phyloP scores from a whole-genome alignment of 78 protist genomes.

The Thecamonas trahens region DNA sequence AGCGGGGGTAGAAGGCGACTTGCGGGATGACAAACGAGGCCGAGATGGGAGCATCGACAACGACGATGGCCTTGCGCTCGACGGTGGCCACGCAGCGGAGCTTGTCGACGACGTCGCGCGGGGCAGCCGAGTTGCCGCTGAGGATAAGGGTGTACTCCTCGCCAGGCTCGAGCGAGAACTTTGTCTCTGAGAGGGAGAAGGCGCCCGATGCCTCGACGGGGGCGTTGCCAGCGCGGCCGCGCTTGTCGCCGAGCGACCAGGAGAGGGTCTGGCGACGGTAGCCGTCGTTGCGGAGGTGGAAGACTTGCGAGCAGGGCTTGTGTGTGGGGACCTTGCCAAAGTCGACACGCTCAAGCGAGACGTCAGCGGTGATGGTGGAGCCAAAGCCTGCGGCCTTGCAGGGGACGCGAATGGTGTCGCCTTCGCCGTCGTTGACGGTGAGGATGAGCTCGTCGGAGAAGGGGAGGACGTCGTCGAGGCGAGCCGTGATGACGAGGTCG shows the following conservation, averaged over 20 bases:
- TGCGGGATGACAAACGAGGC: conserved; percentile 36
- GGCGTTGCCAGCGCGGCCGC: no score
- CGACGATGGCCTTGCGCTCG: background rate
- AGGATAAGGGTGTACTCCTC: background rate
- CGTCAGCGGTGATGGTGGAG: conserved; percentile 10
- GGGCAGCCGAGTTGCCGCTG: background rate
- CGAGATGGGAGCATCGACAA: conserved; percentile 6
- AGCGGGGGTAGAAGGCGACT: conserved; percentile 1
- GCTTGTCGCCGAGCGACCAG: conserved; percentile 18
- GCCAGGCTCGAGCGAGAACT: background rate
- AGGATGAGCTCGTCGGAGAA: conserved; percentile 34
- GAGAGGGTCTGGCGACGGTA: conserved; percentile 15
- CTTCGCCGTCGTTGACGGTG: conserved; percentile 3
- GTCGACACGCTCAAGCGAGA: conserved; percentile 3
- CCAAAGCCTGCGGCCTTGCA: conserved; percentile 45
- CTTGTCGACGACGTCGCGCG: conserved; percentile 7
- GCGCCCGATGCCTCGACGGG: no score
- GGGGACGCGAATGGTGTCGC: conserved; percentile 2
- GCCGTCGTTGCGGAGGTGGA: conserved; percentile 40
- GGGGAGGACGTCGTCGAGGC: conserved; percentile 29
- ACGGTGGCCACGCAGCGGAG: conserved; percentile 2
- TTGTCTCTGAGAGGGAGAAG: no score
- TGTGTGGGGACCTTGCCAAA: conserved; percentile 35
- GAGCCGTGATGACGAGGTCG: background rate
- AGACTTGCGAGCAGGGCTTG: background rate